Conservation (phyloP, 805 yeast species). For the Metschnikowia lunata region DNA sequence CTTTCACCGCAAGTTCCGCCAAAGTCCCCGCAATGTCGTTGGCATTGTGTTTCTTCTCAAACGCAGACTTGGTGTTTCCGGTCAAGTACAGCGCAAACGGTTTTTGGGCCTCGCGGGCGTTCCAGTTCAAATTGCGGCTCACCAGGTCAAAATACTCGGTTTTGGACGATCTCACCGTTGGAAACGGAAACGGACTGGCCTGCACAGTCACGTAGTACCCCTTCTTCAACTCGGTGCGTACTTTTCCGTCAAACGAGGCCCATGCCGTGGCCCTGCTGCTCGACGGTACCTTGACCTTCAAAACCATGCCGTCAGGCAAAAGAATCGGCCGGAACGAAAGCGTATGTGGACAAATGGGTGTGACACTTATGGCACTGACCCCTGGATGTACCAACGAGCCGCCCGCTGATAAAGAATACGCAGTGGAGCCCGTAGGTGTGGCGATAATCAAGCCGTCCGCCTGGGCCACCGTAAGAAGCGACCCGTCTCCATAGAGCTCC, state of each 20-base stretch:
- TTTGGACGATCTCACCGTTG: conserved; percentile 74
- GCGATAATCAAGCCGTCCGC: conserved; percentile 93
- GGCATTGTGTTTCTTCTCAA: conserved; percentile 25
- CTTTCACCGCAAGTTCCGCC: conserved; percentile 14
- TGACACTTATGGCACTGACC: conserved; percentile 85
- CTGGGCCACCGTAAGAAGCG: conserved; percentile 80
- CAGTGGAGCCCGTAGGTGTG: conserved; percentile 96
- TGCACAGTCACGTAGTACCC: conserved; percentile 84
- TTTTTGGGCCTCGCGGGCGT: conserved; percentile 82
- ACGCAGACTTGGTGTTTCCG: conserved; percentile 41
- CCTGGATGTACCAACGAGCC: conserved; percentile 94
- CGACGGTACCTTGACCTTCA: conserved; percentile 75
- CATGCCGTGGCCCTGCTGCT: conserved; percentile 87
- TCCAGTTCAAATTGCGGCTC: conserved; percentile 88
- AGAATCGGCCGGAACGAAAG: conserved; percentile 88
- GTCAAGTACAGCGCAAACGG: conserved; percentile 64
- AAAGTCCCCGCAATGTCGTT: conserved; percentile 11
- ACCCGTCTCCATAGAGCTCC: conserved; percentile 85
- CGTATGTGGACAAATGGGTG: conserved; percentile 96
- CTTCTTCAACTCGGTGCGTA: conserved; percentile 69
- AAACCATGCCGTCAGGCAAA: conserved; percentile 86
- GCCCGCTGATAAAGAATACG: conserved; percentile 92
- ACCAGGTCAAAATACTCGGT: conserved; percentile 82
- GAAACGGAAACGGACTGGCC: conserved; percentile 90
- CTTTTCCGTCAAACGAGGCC: conserved; percentile 95